Evolutionary conservation across 805 yeast species (phyloP), one percentile per base, ranked within the genome.

Genomic region (Groenewaldozyma salmanticensis): DNA sequence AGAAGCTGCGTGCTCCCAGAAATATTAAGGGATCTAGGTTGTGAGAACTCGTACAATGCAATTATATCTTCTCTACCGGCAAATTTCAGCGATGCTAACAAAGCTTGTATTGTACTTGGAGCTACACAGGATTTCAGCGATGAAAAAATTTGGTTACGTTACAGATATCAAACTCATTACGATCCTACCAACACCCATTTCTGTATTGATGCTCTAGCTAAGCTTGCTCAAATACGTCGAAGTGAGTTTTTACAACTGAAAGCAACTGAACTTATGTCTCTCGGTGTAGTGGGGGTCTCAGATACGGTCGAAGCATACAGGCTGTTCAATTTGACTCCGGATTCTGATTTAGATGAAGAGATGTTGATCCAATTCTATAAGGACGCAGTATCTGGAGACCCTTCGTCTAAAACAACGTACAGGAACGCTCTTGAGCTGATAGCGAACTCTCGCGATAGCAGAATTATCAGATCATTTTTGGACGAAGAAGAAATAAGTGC

Each of bases 121-220:
- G 65, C 68, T 0, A 64, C 67, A 11, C 69, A 70, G 16, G 66
- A 66, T 46, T 77, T 75, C 31, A 35, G 42, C 20, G 81, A 76
- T 46, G 63, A 67, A 15, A 56, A 65, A 24, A 61, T 81, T 9
- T 64, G 67, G 11, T 60, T 61, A 16, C 66, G 74, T 31, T 81
- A 71, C 52, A 66, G 70, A 17, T 53, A 57, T 0, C 66, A 70
- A 40, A 50, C 56, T 3, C 39, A 45, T 0, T 42, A 64, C 37
- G 84, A 80, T 53, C 68, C 72, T 0, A 54, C 48, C 0, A 62
- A 68, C 36, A 46, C 54, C 1, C 76, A 81, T 1, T 56, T 62
- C 27, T 79, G 78, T 48, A 70, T 75, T 49, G 87, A 81, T 54
- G 72, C 80, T 0, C 55, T 81, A 27, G 62, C 59, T 4, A 68